Conservation (phyloP, 495 filamentous ascomycete genomes). For the Tuber melanosporum region DNA sequence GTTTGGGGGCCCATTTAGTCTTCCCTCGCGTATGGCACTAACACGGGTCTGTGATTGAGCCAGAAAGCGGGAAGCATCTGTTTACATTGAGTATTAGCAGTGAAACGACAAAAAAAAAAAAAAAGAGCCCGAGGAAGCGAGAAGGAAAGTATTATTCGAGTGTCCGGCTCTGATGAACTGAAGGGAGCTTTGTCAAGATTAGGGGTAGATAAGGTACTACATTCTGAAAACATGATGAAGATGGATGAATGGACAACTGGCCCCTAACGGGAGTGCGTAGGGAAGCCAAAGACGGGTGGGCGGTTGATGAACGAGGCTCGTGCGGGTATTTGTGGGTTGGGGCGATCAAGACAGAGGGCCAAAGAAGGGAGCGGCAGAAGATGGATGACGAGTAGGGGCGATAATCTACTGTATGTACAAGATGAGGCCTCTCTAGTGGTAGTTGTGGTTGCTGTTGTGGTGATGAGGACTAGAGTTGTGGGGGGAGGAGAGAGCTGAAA, state of each 20-base stretch:
- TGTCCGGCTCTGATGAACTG: constrained; percentile 1
- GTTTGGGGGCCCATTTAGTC: constrained; percentile 23
- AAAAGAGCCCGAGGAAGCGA: not conserved
- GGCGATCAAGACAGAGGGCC: not conserved
- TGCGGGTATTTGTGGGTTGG: not conserved
- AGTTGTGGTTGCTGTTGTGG: constrained; percentile 15
- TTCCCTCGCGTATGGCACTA: constrained; percentile 42
- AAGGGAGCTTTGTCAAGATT: constrained; percentile 25
- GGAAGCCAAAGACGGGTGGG: constrained; percentile 9
- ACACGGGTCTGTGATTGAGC: constrained; percentile 92
- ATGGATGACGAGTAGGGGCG: constrained; percentile 20
- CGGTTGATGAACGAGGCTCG: not conserved
- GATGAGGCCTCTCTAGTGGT: constrained; percentile 19
- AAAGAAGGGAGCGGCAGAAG: not conserved
- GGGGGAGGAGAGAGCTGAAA: not conserved
- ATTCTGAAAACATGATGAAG: constrained; percentile 89
- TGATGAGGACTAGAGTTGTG: not conserved
- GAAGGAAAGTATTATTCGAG: constrained; percentile 1
- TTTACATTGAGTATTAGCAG: constrained; percentile 25
- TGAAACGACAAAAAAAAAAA: not conserved
- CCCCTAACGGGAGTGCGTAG: constrained; percentile 29
- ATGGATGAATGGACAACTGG: constrained; percentile 28
- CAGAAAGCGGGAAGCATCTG: constrained; percentile 95
- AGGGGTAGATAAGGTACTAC: constrained; percentile 52
- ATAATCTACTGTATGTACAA: constrained; percentile 6